Evolutionary conservation across 441 rosid species (phyloP).

Genomic region (Euphorbia schlechtendalii): DNA sequence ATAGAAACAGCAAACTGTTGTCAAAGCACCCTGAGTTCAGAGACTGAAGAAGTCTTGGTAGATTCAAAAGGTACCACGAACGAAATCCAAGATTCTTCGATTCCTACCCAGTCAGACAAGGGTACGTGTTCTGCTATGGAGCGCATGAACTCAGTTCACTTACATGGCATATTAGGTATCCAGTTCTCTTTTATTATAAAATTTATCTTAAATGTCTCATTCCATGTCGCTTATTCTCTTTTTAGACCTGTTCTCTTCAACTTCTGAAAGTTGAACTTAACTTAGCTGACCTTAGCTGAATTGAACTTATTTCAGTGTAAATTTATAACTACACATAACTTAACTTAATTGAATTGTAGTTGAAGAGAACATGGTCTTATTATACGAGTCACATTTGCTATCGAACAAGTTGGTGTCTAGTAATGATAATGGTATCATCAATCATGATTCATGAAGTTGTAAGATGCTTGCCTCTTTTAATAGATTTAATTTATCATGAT

Average conservation of each 20-base stretch:
- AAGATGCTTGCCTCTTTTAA: conserved; percentile 3
- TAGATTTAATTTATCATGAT: conserved; percentile 10
- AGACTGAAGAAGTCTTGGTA: conserved; percentile 31
- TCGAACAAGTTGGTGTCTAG: too few relatives aligned
- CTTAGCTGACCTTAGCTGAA: background rate
- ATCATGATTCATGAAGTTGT: too few relatives aligned
- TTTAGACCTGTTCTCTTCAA: background rate
- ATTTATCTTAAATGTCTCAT: background rate
- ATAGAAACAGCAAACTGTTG: conserved; percentile 42
- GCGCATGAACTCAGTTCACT: conserved; percentile 31
- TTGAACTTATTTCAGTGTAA: too few relatives aligned
- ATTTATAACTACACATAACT: too few relatives aligned
- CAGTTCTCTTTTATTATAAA: background rate
- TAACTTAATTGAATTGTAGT: too few relatives aligned
- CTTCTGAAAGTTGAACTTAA: too few relatives aligned
- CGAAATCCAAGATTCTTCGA: conserved; percentile 39
- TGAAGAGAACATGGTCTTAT: too few relatives aligned
- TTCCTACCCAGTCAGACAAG: background rate
- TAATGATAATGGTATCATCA: too few relatives aligned
- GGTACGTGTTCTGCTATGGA: conserved; percentile 29
- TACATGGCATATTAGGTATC: conserved; percentile 53
- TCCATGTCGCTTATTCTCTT: background rate
- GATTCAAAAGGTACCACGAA: conserved; percentile 31
- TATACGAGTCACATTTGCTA: too few relatives aligned
- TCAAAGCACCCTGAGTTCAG: conserved; percentile 31